Base-by-base conservation (phyloP, 306 rosid genomes). In the Gleditsia sinensis region DNA sequence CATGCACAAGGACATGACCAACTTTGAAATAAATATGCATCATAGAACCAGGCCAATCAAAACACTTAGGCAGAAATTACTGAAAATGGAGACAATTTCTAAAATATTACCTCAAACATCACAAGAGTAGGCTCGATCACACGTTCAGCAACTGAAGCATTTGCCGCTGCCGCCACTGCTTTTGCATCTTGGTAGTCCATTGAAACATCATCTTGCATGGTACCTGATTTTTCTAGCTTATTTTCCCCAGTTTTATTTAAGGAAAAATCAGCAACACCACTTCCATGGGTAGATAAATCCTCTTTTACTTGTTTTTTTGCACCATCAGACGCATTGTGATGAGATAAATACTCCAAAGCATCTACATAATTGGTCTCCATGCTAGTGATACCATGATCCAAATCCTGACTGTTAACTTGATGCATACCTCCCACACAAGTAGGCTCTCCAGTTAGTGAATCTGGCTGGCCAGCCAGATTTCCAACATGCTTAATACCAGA, bases 351-450 rank as follows among this genome's bases (percentile, higher is more conserved):
- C 40, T 84, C 96, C 39, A 82, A 79, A 37, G 75, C 46, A 40
- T 83, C 88, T 67, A 88, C 98, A 83, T 33, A 75, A 84, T 75
- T 89, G 54, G 92, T 90, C 67, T 91, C 96, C 98, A 94, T 84
- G 84, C 85, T 76, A 71, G 90, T 81, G 75, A 89, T 82, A 48
- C 88, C 87, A 80, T 89, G 87, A 76, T 71, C 88, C 80, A 76
- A 81, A 77, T 84, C 96, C 25, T 20, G 82, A 67, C 71, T 72
- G 83, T 76, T 86, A 67, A 65, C 58, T 78, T 9, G 83, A 59
- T 61, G 67, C 45, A 64, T 58, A 58, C 69, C 81, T 17, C 64
- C 83, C 60, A 58, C 53, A 69, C 66, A 72, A 64, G 75, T 39
- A 57, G 67, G 74, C 32, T 83, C 79, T 16, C 67, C 77, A 60